Evolutionary conservation across 2,329 filamentous ascomycete genomes (phyloP), one percentile per base, ranked within the genome.

Genomic region (Lachnellula arida): DNA sequence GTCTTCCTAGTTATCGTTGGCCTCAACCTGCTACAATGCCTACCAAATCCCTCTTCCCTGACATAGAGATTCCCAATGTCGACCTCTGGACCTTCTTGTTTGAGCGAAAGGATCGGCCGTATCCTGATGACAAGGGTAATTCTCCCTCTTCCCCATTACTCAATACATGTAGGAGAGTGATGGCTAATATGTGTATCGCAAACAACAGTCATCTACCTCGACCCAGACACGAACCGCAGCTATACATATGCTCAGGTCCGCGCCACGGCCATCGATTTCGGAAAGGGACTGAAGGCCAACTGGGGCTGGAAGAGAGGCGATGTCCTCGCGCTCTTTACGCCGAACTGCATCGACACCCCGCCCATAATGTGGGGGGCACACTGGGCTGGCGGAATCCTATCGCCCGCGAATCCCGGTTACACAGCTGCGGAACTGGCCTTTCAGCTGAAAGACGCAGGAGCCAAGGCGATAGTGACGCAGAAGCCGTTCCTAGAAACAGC

Each of bases 341-440:
- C 91, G 28, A 97, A 97, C 71, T 85, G 81, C 70, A 87, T 97
- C 68, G 92, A 97, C 71, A 90, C 87, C 0, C 86, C 90, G 0
- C 77, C 86, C 3, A 73, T 91, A 47, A 89, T 84, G 71, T 90
- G 89, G 77, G 92, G 91, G 28, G 80, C 84, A 9, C 83, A 88
- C 62, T 97, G 90, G 88, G 88, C 90, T 0, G 92, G 91, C 46
- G 91, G 89, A 32, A 76, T 90, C 51, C 75, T 90, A 11, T 91
- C 87, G n/a, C 91, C 92, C 0, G 91, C 90, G 2, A 97, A 97
- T 68, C 91, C 92, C 19, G 84, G 85, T 4, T 96, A 96, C 73
- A 96, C 89, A 0, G 82, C 81, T 12, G 84, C 90, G 9, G 93
- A 97, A 73, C 79, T 97, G 35, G 85, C 87, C 4, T 91, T 89